These are phyloP conservation scores for Drechslera avenae DNA, from an alignment of 2,329 filamentous ascomycete species.

Conservation along the genomic window DNA sequence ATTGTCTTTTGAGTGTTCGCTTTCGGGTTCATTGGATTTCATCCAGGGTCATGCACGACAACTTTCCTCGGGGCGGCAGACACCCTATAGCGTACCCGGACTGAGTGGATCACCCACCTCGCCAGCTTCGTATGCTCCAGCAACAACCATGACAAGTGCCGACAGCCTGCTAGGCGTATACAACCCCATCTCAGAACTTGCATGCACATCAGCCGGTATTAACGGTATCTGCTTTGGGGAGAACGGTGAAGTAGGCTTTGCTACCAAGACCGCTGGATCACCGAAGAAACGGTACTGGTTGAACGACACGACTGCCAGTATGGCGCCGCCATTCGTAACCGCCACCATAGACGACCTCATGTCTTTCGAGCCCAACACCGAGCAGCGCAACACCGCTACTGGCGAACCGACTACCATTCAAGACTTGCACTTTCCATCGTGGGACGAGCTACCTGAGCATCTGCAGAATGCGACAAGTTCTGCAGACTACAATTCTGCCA, in stretches of 20 bases:
- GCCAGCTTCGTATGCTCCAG: slow-evolving; percentile 14
- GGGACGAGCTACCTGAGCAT: slow-evolving; percentile 34
- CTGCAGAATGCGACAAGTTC: slow-evolving; percentile 34
- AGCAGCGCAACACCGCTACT: slow-evolving; percentile 6
- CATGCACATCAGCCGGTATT: slow-evolving; percentile 16
- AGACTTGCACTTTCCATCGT: slow-evolving; percentile 33
- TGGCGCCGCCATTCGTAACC: slow-evolving; percentile 6
- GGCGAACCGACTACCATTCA: slow-evolving; percentile 4
- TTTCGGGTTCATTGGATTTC: slow-evolving; percentile 29
- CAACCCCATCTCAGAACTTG: slow-evolving; percentile 29
- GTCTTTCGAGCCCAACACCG: slow-evolving; percentile 11
- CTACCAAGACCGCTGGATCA: slow-evolving; percentile 6
- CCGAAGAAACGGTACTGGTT: slow-evolving; percentile 17
- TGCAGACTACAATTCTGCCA: slow-evolving; percentile 19
- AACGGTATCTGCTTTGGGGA: slow-evolving; percentile 29
- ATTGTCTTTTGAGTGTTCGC: slow-evolving; percentile 32
- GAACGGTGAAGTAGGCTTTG: slow-evolving; percentile 28
- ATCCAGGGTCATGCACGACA: slow-evolving; percentile 21
- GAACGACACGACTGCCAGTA: slow-evolving; percentile 5
- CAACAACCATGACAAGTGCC: slow-evolving; percentile 13
- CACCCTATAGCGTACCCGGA: slow-evolving; percentile 19
- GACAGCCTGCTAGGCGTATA: slow-evolving; percentile 15
- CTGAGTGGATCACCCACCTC: slow-evolving; percentile 27
- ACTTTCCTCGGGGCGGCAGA: slow-evolving; percentile 21
- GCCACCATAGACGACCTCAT: slow-evolving; percentile 3